Percentiles rank a stretch among this genome's conserved stretches.
phyloP scores from a whole-genome alignment of 805 yeast species.

The Metschnikowia chrysomelidarum region DNA sequence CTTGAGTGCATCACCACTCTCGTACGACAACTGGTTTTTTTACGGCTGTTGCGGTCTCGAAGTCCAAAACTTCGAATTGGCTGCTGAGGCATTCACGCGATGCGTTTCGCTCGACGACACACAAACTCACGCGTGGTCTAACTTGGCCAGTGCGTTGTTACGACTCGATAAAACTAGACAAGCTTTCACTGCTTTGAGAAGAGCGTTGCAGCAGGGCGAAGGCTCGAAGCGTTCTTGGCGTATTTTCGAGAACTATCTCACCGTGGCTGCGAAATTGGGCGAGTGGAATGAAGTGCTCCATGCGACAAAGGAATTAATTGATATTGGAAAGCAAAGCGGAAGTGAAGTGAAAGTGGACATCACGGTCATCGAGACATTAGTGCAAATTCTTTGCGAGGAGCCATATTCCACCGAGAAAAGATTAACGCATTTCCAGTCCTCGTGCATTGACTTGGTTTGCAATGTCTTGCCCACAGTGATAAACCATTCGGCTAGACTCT shows the following conservation, averaged over 20 bases:
- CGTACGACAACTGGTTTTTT: constrained; percentile 82
- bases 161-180: constrained; percentile 63
- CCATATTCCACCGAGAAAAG: constrained; percentile 47
- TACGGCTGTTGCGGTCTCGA: constrained; percentile 91
- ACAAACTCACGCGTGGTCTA: constrained; percentile 86
- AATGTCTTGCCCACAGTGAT: constrained; percentile 65
- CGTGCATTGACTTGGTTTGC: constrained; percentile 72
- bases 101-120: constrained; percentile 84
- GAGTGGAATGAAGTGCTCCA: constrained; percentile 86
- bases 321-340: constrained; percentile 51
- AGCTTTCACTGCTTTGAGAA: constrained; percentile 81
- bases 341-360: constrained; percentile 70
- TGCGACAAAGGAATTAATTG: constrained; percentile 66
- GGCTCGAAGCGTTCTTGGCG: constrained; percentile 76
- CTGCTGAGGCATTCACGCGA: constrained; percentile 89
- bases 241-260: constrained; percentile 82
- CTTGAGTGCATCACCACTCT: constrained; percentile 67
- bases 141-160: constrained; percentile 77
- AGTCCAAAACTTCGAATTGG: constrained; percentile 62
- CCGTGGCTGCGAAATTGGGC: constrained; percentile 76
- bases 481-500: constrained; percentile 63
- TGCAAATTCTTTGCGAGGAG: constrained; percentile 55
- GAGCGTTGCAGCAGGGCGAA: constrained; percentile 69
- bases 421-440: constrained; percentile 59
- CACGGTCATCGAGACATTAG: constrained; percentile 71